Evolutionary conservation across 768 basidiomycete genomes (phyloP).

Genomic region (Boletellus ananiceps): DNA sequence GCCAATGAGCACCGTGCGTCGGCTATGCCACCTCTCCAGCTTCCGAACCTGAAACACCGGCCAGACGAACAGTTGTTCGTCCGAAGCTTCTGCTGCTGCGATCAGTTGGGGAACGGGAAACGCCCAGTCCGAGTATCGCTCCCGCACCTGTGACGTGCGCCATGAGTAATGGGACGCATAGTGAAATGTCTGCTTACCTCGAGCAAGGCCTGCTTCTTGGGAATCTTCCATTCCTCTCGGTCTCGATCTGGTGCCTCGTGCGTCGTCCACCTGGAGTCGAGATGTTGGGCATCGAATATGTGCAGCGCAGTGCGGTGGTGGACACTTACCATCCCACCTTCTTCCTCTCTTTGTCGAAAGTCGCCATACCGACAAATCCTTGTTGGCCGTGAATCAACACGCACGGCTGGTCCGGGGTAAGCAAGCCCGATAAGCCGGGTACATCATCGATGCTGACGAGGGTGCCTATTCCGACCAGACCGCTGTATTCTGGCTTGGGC

Average conservation of each 20-base stretch:
- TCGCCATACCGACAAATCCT: conserved; percentile 26
- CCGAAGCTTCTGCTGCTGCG: conserved; percentile 15
- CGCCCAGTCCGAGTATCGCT: conserved; percentile 25
- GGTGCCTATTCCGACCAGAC: conserved; percentile 22
- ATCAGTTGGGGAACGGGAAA: conserved; percentile 28
- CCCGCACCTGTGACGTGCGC: conserved; percentile 15
- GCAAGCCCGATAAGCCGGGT: conserved; percentile 17
- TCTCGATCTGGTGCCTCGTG: conserved; percentile 24
- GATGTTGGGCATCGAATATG: not conserved
- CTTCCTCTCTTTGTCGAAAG: conserved; percentile 24
- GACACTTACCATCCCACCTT: conserved; percentile 23
- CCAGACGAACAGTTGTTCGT: conserved; percentile 22
- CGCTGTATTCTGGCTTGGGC: conserved; percentile 28
- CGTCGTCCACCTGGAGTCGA: conserved; percentile 25
- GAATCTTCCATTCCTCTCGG: conserved; percentile 28
- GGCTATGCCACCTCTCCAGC: conserved; percentile 24
- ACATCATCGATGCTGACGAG: conserved; percentile 17
- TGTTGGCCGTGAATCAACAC: conserved; percentile 27
- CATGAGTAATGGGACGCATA: not conserved
- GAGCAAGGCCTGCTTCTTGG: conserved; percentile 16
- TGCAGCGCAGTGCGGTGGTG: not conserved
- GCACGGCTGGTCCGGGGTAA: conserved; percentile 22
- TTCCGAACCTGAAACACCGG: conserved; percentile 25
- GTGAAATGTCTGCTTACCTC: conserved; percentile 9
- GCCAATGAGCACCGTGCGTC: conserved; percentile 26